Base-by-base conservation (phyloP, 2,329 filamentous ascomycete species). In the Cordyceps cicadae region DNA sequence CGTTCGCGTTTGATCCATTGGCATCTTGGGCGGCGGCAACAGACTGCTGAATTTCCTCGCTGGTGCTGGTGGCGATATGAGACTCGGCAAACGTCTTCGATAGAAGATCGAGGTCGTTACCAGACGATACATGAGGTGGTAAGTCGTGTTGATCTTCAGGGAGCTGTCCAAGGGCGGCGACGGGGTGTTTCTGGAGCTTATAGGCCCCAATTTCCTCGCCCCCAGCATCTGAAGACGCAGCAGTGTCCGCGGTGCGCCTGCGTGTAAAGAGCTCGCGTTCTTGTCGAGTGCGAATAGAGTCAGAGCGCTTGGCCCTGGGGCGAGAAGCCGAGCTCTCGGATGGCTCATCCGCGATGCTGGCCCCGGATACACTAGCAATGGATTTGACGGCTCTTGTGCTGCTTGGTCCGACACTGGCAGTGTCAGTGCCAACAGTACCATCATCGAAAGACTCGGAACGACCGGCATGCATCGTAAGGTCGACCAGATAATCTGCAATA, bases 401-500 rank as follows among this genome's bases (percentile, higher is more conserved):
- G 76, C 91, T 96, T 21, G 91, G 89, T 2, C 90, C 87, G 21
- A 90, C 86, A 64, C 85, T 88, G 2, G 83, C 77, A 3, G 80
- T 83, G 64, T 89, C 87, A 8, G 77, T 68, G 6, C 74, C 70
- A 43, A 80, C 62, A 11, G 77, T 73, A 15, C 82, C 83, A 60
- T 87, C 84, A 39, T 87, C 82, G 29, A 70, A 39, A 3, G 84
- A 76, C 7, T 81, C 77, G 21, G 79, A 82, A 50, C 81, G 79
- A 62, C 89, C 85, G 26, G 92, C 92, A 71, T 99, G 94, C 93
- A 99, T 97, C 0, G 94, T 97, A 46, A 99, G 81, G 71, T 99
- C 94, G 34, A 99, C 92, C 5, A 99, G 83, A 70, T 97, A 99
- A 72, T 99, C 94, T 4, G 94, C 94, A 73, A 99, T 97, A 69